Base-by-base conservation (phyloP, 2,329 filamentous ascomycete genomes). In the Cercospora sojina region DNA sequence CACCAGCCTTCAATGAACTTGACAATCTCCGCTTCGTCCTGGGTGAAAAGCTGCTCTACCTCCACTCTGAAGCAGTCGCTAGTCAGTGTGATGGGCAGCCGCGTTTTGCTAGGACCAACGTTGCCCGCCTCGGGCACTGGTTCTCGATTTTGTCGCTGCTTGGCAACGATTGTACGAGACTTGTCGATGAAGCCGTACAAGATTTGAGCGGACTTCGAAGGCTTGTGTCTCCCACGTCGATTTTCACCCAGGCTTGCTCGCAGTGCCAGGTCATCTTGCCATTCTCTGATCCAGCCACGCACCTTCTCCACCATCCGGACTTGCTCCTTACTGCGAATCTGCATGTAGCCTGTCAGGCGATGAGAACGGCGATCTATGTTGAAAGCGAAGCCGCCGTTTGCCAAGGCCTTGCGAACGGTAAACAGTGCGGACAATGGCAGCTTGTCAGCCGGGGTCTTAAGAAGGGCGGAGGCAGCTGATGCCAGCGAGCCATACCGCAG, bases 1-100 rank as follows among this genome's bases (percentile, higher is more conserved):
- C 86, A 82, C 87, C 90, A 93, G 53, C 87, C 83, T 74, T 92
- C 87, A 58, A 95, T 80, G 71, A 92, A 93, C 1, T 82, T 79
- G 59, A 94, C 81, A 57, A 92, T 83, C 23, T 86, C 81, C 43
- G 81, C 75, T 66, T 90, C 87, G 5, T 78, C 70, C 1, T 78
- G 72, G 3, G 79, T 82, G 80, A 88, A 90, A 0, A 77, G 49
- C 31, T 73, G 38, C 20, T 67, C 67, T 16, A 18, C 27, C 67
- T 67, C 67, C 9, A 66, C 74, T 64, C 65, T 71, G 63, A 70
- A 72, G 66, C 57, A 75, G 3, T 75, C 70, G 9, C 72, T 47
- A 3, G 66, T 51, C 3, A 67, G 35, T 2, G 67, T 74, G 13
- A 77, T 70, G 3, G 72, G 64, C 8, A 69, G 60, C 6, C 72